Evolutionary conservation across 208 protist species (phyloP).

Genomic region (Wallacemonas rigidus): DNA sequence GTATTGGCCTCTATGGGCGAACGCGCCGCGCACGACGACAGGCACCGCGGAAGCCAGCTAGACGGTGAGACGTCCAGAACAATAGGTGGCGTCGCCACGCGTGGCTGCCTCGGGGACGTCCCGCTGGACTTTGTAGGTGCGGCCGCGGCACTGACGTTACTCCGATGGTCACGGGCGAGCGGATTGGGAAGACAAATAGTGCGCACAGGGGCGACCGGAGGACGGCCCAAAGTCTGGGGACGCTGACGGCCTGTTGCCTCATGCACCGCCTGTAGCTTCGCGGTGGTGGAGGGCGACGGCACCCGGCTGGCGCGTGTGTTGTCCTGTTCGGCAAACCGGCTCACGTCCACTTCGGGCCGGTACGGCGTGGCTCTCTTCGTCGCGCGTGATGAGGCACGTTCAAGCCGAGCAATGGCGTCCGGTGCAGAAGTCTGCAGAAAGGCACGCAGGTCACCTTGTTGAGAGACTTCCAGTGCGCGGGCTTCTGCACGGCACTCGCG

Average conservation of each 20-base stretch:
- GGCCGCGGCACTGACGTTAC: background rate
- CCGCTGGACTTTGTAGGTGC: background rate
- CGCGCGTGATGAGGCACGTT: background rate
- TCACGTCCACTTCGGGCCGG: constrained; percentile 40
- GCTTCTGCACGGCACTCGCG: constrained; percentile 24
- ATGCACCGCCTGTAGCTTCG: constrained; percentile 1
- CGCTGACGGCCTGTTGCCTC: constrained; percentile 18
- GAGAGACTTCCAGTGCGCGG: constrained; percentile 34
- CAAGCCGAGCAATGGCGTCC: constrained; percentile 45
- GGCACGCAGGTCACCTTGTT: constrained; percentile 41
- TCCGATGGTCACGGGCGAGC: constrained; percentile 13
- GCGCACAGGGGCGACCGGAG: constrained; percentile 45
- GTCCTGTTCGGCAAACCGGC: constrained; percentile 34
- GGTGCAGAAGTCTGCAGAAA: constrained; percentile 61
- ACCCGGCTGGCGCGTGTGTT: constrained; percentile 12
- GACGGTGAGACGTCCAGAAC: constrained; percentile 69
- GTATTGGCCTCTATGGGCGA: background rate
- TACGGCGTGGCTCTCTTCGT: constrained; percentile 4
- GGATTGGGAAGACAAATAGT: constrained; percentile 56
- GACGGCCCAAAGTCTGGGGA: constrained; percentile 3
- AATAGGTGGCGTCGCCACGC: constrained; percentile 49
- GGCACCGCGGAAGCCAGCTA: constrained; percentile 39
- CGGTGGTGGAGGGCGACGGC: background rate
- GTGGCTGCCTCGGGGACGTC: background rate
- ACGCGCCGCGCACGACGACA: constrained; percentile 36